Evolutionary conservation across 2,329 filamentous ascomycete species (phyloP).

Genomic region (Botrytis elliptica): DNA sequence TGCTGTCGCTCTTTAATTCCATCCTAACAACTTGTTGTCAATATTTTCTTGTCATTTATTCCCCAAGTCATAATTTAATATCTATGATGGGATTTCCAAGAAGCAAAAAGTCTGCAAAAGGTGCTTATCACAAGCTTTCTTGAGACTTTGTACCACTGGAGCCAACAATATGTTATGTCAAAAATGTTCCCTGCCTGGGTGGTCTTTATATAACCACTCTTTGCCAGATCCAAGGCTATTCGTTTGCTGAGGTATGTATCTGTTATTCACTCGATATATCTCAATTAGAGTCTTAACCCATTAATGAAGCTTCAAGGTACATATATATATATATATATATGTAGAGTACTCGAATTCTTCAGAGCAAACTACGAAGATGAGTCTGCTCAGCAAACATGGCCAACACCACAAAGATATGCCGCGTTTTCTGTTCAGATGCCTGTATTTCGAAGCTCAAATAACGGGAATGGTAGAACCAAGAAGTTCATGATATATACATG

Average conservation of each 20-base stretch:
- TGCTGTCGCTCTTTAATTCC: neutral
- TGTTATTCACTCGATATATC: neutral
- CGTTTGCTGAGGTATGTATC: neutral
- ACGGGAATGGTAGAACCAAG: neutral
- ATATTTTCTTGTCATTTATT: neutral
- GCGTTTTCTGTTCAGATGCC: neutral
- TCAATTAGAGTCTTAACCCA: fast-evolving
- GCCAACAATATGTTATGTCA: neutral
- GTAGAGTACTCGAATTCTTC: neutral
- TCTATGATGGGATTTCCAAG: neutral
- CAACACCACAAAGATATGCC: neutral
- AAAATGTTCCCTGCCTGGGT: neutral
- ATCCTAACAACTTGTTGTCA: neutral
- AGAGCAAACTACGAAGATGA: neutral
- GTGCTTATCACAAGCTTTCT: neutral
- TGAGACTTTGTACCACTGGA: neutral
- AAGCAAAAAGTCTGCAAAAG: neutral
- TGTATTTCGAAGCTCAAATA: neutral
- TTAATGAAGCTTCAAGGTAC: neutral
- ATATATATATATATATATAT: neutral
- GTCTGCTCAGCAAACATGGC: too few relatives aligned
- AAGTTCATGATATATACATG: neutral
- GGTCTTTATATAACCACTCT: neutral
- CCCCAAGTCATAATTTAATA: fast-evolving
- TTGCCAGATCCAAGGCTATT: neutral